Percentiles rank a stretch among this genome's conserved stretches.
Evolutionary conservation across 805 yeast genomes (phyloP).

Genomic region (Metschnikowia orientalis): DNA sequence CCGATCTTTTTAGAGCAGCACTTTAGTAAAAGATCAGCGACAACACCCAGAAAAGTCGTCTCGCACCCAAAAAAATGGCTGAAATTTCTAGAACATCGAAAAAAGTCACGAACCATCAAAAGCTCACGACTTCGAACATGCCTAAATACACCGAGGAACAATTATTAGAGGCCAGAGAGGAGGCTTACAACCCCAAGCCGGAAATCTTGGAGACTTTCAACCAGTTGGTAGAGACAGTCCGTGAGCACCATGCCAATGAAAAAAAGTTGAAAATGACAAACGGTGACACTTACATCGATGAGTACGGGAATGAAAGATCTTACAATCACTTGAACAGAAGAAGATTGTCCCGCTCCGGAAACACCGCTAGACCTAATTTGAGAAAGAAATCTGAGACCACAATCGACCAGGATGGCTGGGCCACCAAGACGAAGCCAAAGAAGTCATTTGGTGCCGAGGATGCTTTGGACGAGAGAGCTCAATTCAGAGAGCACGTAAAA

Average conservation of each 20-base stretch:
- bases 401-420: slow-evolving; percentile 83
- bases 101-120: slow-evolving; percentile 2
- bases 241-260: slow-evolving; percentile 40
- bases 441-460: slow-evolving; percentile 49
- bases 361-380: slow-evolving; percentile 43
- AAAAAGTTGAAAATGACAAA: slow-evolving; percentile 29
- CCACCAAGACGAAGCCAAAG: slow-evolving; percentile 50
- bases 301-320: slow-evolving; percentile 42
- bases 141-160: slow-evolving; percentile 68
- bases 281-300: slow-evolving; percentile 45
- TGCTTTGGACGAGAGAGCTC: slow-evolving; percentile 42
- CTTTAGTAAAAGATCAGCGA: no score
- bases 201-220: slow-evolving; percentile 63
- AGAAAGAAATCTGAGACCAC: slow-evolving; percentile 51
- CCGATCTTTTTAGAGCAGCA: no score
- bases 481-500: slow-evolving; percentile 44
- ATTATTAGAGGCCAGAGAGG: slow-evolving; percentile 52
- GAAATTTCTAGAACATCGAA: slow-evolving; percentile 10
- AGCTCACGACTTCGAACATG: slow-evolving; percentile 25
- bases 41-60: slow-evolving; percentile 12
- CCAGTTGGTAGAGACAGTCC: slow-evolving; percentile 62
- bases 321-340: slow-evolving; percentile 50
- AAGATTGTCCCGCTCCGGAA: slow-evolving; percentile 52
- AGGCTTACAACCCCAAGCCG: slow-evolving; percentile 57
- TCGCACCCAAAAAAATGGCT: slow-evolving; percentile 9